phyloP scores from a whole-genome alignment of 108 stramenopile genomes.

The Nitzschia sp. region DNA sequence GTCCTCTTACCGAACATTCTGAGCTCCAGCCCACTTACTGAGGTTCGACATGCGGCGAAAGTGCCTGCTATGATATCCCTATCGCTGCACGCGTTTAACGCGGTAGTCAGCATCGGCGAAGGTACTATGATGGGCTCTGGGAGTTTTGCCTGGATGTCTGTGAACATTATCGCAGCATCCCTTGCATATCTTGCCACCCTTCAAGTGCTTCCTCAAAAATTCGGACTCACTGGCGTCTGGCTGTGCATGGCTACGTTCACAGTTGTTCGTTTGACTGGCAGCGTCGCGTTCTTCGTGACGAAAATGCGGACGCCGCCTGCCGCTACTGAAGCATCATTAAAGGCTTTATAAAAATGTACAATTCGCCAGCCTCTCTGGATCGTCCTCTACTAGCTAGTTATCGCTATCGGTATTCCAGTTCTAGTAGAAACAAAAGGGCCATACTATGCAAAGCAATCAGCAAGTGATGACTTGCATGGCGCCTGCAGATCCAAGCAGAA shows the following conservation, averaged over 20 bases:
- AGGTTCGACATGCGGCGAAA: conserved; percentile 69
- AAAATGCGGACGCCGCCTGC: not conserved
- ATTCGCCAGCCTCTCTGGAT: too few relatives aligned
- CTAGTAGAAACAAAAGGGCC: too few relatives aligned
- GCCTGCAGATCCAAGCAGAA: too few relatives aligned
- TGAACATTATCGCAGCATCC: conserved; percentile 59
- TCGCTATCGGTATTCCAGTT: too few relatives aligned
- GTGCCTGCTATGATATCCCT: conserved; percentile 64
- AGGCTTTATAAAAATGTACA: not conserved
- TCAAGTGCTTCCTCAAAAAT: conserved; percentile 48
- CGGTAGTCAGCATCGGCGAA: conserved; percentile 72
- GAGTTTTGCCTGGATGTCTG: conserved; percentile 47
- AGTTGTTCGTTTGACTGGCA: conserved; percentile 54
- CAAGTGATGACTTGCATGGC: too few relatives aligned
- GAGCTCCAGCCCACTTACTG: conserved; percentile 64
- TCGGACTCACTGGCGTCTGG: conserved; percentile 65
- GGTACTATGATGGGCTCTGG: conserved; percentile 61
- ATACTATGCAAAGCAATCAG: too few relatives aligned
- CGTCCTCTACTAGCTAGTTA: too few relatives aligned
- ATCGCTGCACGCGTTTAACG: conserved; percentile 66
- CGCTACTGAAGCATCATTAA: not conserved
- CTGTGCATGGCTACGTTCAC: conserved; percentile 68
- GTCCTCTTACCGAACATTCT: conserved; percentile 54
- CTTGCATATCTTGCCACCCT: conserved; percentile 54
- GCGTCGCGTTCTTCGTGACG: conserved; percentile 39